Evolutionary conservation across 176 grass and related monocot species (phyloP).

Genomic region (Bonia amplexicaulis): DNA sequence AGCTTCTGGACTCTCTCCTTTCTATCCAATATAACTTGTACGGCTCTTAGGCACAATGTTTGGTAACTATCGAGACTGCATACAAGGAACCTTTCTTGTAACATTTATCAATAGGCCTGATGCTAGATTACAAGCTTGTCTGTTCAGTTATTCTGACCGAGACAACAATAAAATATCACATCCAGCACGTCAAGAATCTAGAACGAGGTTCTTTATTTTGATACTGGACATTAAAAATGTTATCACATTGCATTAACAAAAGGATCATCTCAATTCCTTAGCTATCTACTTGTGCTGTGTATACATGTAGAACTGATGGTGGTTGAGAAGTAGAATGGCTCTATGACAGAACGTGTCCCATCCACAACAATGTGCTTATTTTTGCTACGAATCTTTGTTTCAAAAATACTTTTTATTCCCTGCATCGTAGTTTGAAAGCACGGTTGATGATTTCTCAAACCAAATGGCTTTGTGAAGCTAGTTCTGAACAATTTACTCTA

Average conservation of each 20-base stretch:
- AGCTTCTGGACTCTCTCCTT: neutral
- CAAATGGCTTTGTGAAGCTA: neutral
- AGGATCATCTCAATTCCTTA: neutral
- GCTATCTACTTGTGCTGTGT: neutral
- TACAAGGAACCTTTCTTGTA: neutral
- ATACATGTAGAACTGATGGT: neutral
- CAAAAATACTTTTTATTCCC: neutral
- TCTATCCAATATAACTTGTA: neutral
- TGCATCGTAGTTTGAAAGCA: neutral
- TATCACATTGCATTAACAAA: neutral
- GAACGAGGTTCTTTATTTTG: neutral
- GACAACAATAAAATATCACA: constrained; percentile 1
- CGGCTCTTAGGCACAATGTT: neutral
- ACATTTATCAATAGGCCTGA: neutral
- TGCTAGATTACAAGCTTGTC: neutral
- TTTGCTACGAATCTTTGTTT: neutral
- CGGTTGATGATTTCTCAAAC: neutral
- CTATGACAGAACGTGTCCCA: neutral
- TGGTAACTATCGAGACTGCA: neutral
- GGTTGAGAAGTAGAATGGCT: neutral
- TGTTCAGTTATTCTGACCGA: neutral
- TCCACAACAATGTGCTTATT: neutral
- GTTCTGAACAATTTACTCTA: neutral
- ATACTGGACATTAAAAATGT: neutral
- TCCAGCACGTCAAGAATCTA: neutral